Evolutionary conservation across 768 basidiomycete genomes (phyloP).

Genomic region (Trametes coccinea): DNA sequence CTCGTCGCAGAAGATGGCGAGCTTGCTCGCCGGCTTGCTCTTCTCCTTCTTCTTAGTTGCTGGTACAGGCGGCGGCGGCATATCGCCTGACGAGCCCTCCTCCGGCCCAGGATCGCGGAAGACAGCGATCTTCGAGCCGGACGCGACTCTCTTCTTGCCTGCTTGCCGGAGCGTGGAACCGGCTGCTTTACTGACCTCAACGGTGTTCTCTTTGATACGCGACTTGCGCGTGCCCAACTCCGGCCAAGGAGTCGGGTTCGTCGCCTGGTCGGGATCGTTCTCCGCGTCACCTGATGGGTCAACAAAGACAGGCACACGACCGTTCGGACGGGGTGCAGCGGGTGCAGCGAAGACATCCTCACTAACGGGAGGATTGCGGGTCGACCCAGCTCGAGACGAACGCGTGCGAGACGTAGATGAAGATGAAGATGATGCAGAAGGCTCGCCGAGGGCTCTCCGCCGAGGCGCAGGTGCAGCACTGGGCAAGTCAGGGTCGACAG

Average conservation of each 20-base stretch:
- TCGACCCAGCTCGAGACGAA: conserved; percentile 28
- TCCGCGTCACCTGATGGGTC: conserved; percentile 58
- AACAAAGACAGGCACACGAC: conserved; percentile 68
- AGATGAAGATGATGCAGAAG: conserved; percentile 37
- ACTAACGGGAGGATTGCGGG: conserved; percentile 29
- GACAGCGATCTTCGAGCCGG: conserved; percentile 58
- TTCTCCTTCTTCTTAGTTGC: conserved; percentile 19
- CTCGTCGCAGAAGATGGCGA: conserved; percentile 27
- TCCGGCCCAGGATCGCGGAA: conserved; percentile 61
- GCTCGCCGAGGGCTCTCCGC: conserved; percentile 48
- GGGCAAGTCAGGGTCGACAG: conserved; percentile 34
- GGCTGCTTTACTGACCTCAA: conserved; percentile 64
- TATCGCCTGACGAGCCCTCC: conserved; percentile 23
- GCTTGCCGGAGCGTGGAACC: conserved; percentile 69
- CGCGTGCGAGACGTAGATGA: conserved; percentile 29
- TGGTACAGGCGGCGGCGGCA: conserved; percentile 42
- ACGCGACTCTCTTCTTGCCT: conserved; percentile 55
- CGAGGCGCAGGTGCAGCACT: conserved; percentile 33
- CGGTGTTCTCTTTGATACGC: conserved; percentile 77
- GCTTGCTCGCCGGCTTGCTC: conserved; percentile 10
- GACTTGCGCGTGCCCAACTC: conserved; percentile 78
- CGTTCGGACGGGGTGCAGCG: conserved; percentile 46
- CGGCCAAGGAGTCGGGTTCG: conserved; percentile 52
- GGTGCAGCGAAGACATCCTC: conserved; percentile 36
- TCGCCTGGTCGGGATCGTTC: conserved; percentile 33